Evolutionary conservation across 768 basidiomycete genomes (phyloP), one percentile per base, ranked within the genome.

Genomic region (Termitomyces titanicus): DNA sequence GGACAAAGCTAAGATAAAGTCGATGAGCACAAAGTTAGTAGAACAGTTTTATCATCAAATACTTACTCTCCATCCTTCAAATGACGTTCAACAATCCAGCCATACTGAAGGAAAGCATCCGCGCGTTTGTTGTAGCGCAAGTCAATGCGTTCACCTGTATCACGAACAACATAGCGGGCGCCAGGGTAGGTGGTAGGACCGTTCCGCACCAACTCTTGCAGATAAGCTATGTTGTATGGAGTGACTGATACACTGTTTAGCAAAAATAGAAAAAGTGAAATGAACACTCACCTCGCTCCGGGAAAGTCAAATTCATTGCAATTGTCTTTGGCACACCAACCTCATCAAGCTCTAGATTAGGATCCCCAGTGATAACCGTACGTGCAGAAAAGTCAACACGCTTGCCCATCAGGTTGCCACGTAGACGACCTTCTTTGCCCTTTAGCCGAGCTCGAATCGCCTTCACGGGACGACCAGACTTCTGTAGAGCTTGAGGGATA

Each of bases 341-440:
- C 66, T 99, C 89, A 60, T 99, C 97, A 63, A 98, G 73, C 64
- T 95, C 89, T 56, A 99, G 67, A 74, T 98, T 98, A 5, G 97
- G 97, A 72, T 98, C 97, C 68, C 97, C 97, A 13, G 97, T 98
- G 68, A 99, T 99, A 64, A 99, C 97, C 17, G 96, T 99, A 56
- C 97, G 91, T 2, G 97, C 97, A 1, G 97, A 99, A 70, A 98
- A 98, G 66, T 98, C 97, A 52, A 99, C 97, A 72, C 97, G 94
- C 72, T 98, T 98, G 46, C 97, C 97, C 97, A 98, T 98, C 71
- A 99, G 68, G 69, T 98, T 99, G 33, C 97, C 97, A 70, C 97
- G 87, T 49, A 99, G 80, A 65, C 97, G 91, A 38, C 97, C 97
- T 71, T 99, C 97, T 71, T 99, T 98, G 48, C 97, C 97, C 80